Evolutionary conservation across 73 alveolate genomes (phyloP).

Genomic region (Tetrahymena thermophila): DNA sequence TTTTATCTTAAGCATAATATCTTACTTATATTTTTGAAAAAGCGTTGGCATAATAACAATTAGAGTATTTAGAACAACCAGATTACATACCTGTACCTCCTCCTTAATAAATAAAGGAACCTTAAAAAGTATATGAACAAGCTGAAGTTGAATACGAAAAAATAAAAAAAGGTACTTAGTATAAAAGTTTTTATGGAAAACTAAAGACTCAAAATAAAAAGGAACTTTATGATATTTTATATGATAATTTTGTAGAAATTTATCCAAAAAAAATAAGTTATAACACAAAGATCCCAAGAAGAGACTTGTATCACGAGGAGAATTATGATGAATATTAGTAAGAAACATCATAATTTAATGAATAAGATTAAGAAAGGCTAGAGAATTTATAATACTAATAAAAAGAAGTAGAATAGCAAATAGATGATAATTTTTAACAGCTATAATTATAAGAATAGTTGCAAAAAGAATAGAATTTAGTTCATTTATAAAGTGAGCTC

Average conservation of each 20-base stretch:
- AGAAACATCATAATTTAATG: not conserved
- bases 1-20: not conserved
- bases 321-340: not conserved
- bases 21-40: not conserved
- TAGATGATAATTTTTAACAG: not conserved
- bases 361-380: not conserved
- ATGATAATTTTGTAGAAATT: not conserved
- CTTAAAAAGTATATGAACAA: not conserved
- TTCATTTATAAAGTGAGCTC: not conserved
- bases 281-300: not conserved
- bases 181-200: not conserved
- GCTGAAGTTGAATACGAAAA: not conserved
- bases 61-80: not conserved
- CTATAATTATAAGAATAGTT: not conserved
- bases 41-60: not conserved
- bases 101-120: not conserved
- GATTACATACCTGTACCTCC: not conserved
- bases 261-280: not conserved
- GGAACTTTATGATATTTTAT: not conserved
- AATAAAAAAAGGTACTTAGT: not conserved
- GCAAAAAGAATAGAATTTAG: not conserved
- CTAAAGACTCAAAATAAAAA: not conserved
- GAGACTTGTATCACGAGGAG: not conserved
- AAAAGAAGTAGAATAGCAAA: not conserved
- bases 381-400: not conserved